Evolutionary conservation across 2,329 filamentous ascomycete genomes (phyloP), one percentile per base, ranked within the genome.

Genomic region (Pseudogymnoascus verrucosus): DNA sequence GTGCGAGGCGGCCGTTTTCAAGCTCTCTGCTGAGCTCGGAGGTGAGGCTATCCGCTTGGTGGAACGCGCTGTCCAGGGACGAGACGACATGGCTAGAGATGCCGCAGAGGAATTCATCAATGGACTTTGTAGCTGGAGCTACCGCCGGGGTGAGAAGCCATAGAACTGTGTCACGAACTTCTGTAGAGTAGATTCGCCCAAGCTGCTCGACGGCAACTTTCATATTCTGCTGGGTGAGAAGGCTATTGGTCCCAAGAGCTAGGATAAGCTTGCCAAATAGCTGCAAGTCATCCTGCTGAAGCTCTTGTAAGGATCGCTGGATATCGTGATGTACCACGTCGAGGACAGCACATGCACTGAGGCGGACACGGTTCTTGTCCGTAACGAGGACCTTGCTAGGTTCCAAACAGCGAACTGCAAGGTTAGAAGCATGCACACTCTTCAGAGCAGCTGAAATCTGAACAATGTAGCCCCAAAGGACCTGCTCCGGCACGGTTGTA

Each of bases 361-460:
- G 80, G 34, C 93, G 88, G 67, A 99, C 85, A 34, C 93, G 89
- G 72, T 93, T 95, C 76, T 93, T 96, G 51, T 91, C 89, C 0
- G 93, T 97, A 21, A 98, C 73, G 14, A 99, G 82, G 64, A 99
- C 88, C 74, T 98, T 98, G 76, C 86, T 93, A 11, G 90, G 82
- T 65, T 95, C 91, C 54, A 99, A 86, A 62, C 93, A 89, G 60
- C 93, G 85, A 39, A 93, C 93, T 21, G 95, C 93, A 42, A 98
- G 80, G 19, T 90, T 89, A 63, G 83, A 84, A 11, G 83, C 82
- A 73, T 99, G 95, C 40, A 99, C 93, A 0, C 89, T 84, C 72
- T 91, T 93, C 37, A 99, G 79, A 0, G 91, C 95, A 67, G 89
- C 95, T 40, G 91, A 88, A 66, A 99, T 88, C 74, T 99, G 95